Evolutionary conservation across 2,329 filamentous ascomycete species (phyloP).

Genomic region (Lasiodiplodia hormozganensis): DNA sequence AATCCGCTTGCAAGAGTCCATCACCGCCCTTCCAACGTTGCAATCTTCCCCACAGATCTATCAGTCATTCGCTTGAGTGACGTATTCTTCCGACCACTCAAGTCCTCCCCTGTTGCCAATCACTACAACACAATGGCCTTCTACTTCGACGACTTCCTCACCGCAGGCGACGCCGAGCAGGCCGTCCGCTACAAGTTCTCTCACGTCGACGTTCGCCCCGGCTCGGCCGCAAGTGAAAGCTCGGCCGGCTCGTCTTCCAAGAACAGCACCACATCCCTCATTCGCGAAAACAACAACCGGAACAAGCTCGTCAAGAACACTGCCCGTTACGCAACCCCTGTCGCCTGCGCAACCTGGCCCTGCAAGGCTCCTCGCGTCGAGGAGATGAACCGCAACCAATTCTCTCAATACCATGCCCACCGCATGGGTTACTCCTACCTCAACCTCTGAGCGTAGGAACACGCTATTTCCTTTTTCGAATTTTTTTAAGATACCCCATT

Average conservation of each 20-base stretch:
- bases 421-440: constrained; percentile 16
- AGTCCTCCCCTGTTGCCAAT: neutral
- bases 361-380: constrained; percentile 1
- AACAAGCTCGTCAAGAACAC: constrained; percentile 22
- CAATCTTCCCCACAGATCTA: neutral
- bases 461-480: neutral
- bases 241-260: constrained; percentile 3
- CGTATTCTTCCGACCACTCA: too few species aligned
- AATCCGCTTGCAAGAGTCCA: neutral
- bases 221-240: neutral
- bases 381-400: neutral
- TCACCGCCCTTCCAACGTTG: neutral
- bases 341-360: constrained; percentile 19
- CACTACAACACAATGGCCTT: constrained; percentile 17
- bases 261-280: neutral
- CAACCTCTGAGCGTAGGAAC: neutral
- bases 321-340: constrained; percentile 22
- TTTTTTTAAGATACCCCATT: neutral
- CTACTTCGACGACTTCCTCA: constrained; percentile 27
- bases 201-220: neutral
- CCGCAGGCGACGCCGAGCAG: constrained; percentile 24
- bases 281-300: neutral
- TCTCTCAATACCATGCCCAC: neutral
- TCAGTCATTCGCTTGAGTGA: too few species aligned
- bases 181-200: constrained; percentile 22